Evolutionary conservation across 2,329 filamentous ascomycete species (phyloP).

Genomic region (Acrocalymma vagum): DNA sequence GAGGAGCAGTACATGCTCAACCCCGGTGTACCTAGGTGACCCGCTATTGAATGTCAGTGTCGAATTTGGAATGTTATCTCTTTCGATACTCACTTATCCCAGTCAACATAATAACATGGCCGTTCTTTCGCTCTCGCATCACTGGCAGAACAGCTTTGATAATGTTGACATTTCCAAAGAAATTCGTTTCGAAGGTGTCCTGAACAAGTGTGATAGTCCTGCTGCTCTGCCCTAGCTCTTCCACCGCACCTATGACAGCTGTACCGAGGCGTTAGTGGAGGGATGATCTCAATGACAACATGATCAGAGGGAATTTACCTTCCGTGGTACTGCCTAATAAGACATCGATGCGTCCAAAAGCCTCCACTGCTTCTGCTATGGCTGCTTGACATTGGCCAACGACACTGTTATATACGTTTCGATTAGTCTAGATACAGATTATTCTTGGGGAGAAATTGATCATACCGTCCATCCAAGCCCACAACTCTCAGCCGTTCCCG

Average conservation of each 20-base stretch:
- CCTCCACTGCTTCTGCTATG: slow-evolving; percentile 83
- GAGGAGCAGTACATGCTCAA: slow-evolving; percentile 91
- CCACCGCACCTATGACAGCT: slow-evolving; percentile 90
- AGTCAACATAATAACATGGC: slow-evolving; percentile 89
- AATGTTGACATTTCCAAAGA: slow-evolving; percentile 95
- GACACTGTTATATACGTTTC: no score
- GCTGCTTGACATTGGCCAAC: slow-evolving; percentile 82
- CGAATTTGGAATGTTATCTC: neutral
- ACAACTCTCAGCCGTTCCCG: slow-evolving; percentile 75
- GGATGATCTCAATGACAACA: neutral
- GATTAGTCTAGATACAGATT: no score
- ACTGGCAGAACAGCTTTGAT: slow-evolving; percentile 87
- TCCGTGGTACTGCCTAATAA: slow-evolving; percentile 89
- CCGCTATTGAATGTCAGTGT: slow-evolving; percentile 58
- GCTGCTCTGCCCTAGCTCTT: slow-evolving; percentile 80
- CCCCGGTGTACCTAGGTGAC: slow-evolving; percentile 91
- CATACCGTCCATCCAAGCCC: slow-evolving; percentile 67
- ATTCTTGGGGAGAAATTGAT: slow-evolving; percentile 1
- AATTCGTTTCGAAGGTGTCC: slow-evolving; percentile 93
- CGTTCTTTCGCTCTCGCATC: slow-evolving; percentile 80
- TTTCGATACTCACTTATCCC: slow-evolving; percentile 70
- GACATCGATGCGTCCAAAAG: slow-evolving; percentile 89
- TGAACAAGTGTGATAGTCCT: slow-evolving; percentile 80
- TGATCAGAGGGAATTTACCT: slow-evolving; percentile 58
- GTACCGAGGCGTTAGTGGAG: neutral